These are phyloP conservation scores for Mycena haematopus DNA, from an alignment of 768 basidiomycete genomes.

Conservation along the genomic window DNA sequence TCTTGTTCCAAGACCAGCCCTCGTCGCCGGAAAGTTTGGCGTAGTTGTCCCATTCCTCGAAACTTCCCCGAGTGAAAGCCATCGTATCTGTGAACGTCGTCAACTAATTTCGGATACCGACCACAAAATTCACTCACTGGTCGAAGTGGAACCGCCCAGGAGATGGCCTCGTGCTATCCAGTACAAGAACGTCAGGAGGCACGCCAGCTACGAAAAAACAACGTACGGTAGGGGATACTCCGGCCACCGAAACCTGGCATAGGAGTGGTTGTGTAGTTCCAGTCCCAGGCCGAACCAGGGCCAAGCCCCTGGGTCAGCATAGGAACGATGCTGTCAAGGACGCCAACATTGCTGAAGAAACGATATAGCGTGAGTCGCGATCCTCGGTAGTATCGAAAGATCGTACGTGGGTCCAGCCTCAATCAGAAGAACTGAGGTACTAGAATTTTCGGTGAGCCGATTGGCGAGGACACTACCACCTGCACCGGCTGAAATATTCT, in stretches of 20 bases:
- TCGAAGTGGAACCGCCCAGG: constrained; percentile 41
- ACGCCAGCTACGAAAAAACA: neutral
- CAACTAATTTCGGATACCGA: too few species aligned
- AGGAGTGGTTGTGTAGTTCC: constrained; percentile 45
- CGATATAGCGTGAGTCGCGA: neutral
- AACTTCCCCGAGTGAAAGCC: constrained; percentile 39
- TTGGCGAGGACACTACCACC: constrained; percentile 18
- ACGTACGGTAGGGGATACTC: constrained; percentile 29
- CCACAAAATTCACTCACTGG: constrained; percentile 32
- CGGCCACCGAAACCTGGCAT: constrained; percentile 35
- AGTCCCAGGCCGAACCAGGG: constrained; percentile 33
- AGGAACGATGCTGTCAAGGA: constrained; percentile 10
- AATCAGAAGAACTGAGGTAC: constrained; percentile 10
- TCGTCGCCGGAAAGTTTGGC: constrained; percentile 50
- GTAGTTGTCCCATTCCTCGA: constrained; percentile 59
- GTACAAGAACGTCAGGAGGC: neutral
- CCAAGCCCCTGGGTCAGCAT: constrained; percentile 7
- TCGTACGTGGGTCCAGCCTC: constrained; percentile 21
- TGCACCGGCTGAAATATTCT: constrained; percentile 13
- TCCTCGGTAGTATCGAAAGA: neutral
- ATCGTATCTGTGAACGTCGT: constrained; percentile 29
- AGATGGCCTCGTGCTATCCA: constrained; percentile 35
- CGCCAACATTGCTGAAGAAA: constrained; percentile 13
- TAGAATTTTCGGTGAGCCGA: constrained; percentile 12
- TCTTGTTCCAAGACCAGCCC: constrained; percentile 46